Conservation (phyloP, 2,329 filamentous ascomycete genomes). For the Saccharata proteae region DNA sequence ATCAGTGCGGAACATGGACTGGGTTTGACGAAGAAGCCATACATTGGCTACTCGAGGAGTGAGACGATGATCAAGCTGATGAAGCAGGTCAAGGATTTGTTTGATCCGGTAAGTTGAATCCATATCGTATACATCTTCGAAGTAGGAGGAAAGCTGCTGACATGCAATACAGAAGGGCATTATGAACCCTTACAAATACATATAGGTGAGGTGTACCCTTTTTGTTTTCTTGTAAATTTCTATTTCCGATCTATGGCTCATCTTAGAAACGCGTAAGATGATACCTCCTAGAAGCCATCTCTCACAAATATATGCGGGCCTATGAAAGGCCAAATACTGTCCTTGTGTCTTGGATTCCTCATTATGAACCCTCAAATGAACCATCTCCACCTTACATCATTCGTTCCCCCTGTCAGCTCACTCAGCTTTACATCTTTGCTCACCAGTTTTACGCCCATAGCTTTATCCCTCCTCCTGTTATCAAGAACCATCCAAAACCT, state of each 20-base stretch:
- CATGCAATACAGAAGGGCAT: slow-evolving; percentile 63
- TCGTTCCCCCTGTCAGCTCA: slow-evolving; percentile 6
- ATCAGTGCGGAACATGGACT: slow-evolving; percentile 96
- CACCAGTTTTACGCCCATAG: slow-evolving; percentile 3
- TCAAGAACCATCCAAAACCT: slow-evolving; percentile 8
- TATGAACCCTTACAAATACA: slow-evolving; percentile 98
- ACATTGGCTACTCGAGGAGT: slow-evolving; percentile 82
- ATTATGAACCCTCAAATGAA: slow-evolving; percentile 4
- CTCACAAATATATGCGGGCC: too few relatives aligned
- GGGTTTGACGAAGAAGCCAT: slow-evolving; percentile 90
- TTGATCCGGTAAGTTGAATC: slow-evolving; percentile 82
- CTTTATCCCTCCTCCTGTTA: slow-evolving; percentile 5
- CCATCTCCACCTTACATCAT: slow-evolving; percentile 8
- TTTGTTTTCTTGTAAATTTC: too few relatives aligned
- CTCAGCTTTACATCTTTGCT: slow-evolving; percentile 5
- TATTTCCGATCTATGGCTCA: too few relatives aligned
- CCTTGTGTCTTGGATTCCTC: too few relatives aligned
- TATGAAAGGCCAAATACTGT: too few relatives aligned
- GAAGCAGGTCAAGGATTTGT: slow-evolving; percentile 88
- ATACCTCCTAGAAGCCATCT: too few relatives aligned
- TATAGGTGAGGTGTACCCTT: too few relatives aligned
- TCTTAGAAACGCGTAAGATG: too few relatives aligned
- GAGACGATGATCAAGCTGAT: slow-evolving; percentile 81
- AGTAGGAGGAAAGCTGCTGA: slow-evolving; percentile 11
- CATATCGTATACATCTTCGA: background rate